Conservation (phyloP, 148 eudicot species). For the Rhododendron mucronatum region DNA sequence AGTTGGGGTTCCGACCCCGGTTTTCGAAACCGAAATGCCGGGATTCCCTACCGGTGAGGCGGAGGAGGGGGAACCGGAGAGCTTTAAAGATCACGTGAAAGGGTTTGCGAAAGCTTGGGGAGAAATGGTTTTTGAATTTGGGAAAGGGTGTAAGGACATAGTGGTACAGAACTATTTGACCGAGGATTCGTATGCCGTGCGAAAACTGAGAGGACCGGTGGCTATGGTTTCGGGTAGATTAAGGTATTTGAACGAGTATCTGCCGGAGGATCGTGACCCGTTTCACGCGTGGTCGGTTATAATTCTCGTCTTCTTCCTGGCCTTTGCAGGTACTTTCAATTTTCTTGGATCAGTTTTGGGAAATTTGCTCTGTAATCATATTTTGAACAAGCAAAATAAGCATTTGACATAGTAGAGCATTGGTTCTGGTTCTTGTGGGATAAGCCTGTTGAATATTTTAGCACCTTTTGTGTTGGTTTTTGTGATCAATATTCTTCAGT, state of each 20-base stretch:
- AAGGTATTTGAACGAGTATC: slow-evolving; percentile 71
- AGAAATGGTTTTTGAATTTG: slow-evolving; percentile 64
- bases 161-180: slow-evolving; percentile 60
- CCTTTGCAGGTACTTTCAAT: slow-evolving; percentile 53
- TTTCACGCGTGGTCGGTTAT: slow-evolving; percentile 75
- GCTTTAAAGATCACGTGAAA: slow-evolving; percentile 66
- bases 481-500: background rate
- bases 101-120: slow-evolving; percentile 93
- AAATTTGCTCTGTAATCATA: background rate
- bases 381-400: background rate
- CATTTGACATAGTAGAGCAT: background rate
- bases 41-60: slow-evolving; percentile 23
- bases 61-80: slow-evolving; percentile 41
- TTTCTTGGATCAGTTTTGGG: background rate
- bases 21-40: slow-evolving; percentile 27
- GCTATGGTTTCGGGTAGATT: slow-evolving; percentile 36
- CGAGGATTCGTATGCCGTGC: slow-evolving; percentile 69
- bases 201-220: slow-evolving; percentile 51
- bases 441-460: background rate
- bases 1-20: slow-evolving; percentile 22
- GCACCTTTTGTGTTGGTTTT: background rate
- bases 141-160: slow-evolving; percentile 70
- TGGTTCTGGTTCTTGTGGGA: background rate
- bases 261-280: slow-evolving; percentile 98
- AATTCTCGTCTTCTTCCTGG: slow-evolving; percentile 54